Base-by-base conservation (phyloP, 176 grass and related monocot species). In the Oryza glumipatula region DNA sequence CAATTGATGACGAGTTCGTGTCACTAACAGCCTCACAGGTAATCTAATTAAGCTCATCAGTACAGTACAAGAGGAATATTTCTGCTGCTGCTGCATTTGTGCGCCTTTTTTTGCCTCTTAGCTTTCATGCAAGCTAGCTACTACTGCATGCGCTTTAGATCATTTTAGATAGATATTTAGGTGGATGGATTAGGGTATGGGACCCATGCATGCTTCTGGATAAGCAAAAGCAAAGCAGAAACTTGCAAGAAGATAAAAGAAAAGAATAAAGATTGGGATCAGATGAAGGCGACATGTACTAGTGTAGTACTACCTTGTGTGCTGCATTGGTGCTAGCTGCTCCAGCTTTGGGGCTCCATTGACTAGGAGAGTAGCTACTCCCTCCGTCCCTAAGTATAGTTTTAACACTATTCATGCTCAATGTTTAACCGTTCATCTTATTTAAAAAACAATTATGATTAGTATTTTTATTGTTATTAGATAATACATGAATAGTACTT, bases 321-420 rank as follows among this genome's bases (percentile, higher is more conserved):
- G 38, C 6, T n/a, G 38, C 58, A 9, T 63, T 63, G n/a, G 8
- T 63, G 58, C 58, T 63, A 19, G 67, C 17, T 76, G 82, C 63
- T 76, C 72, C 82, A 28, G 45, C 45, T 54, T 30, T 84, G 61
- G 82, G 82, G 30, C 73, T 76, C 63, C 30, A 56, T 84, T 84
- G 38, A 65, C 70, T n/a, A 11, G 15, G 10, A 47, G 43, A 22
- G 11, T 38, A 72, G 70, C 12, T 23, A 2, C 28, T 28, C 28
- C 28, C 28, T 28, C 28, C 2, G 1, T 28, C 28, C 28, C 28
- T 28, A 28, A 28, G 1, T 28, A 28, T 2, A 28, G 1, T 28
- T 28, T 28, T 28, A 28, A 28, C 28, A 28, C 28, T 28, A 28
- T 28, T 28, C 28, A 28, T 28, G 28, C 28, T 28, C 28, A 28